Base-by-base conservation (phyloP, 306 rosid species). In the Vachellia pachyceras region DNA sequence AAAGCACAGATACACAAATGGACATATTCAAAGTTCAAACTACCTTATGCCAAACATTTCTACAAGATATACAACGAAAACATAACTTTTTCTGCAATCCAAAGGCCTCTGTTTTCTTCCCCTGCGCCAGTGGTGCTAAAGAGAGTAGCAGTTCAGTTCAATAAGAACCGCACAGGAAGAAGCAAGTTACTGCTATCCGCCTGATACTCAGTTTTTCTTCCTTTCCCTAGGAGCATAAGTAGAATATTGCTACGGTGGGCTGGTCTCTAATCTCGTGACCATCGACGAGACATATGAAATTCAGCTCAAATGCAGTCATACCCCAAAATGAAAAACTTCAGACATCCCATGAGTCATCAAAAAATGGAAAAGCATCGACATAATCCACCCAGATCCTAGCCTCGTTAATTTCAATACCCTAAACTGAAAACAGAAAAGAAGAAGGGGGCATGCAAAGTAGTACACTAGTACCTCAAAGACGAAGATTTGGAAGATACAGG, bases 381-480 rank as follows among this genome's bases (percentile, higher is more conserved):
- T 41, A 49, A 22, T 42, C n/a, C 54, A 44, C 22, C 74, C 4
- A 42, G 55, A 77, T 17, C 74, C 10, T n/a, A 45, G 22, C 15
- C 7, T 42, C 4, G 42, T 23, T 72, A 1, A 72, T 46, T 73
- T 40, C 67, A 61, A 74, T 9, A 11, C 49, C 73, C 72, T 3
- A 67, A 39, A 8, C 42, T 54, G 80, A 55, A 39, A 17, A 37
- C n/a, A 37, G 40, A 18, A 7, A 39, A 4, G 46, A 52, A 39
- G 22, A 22, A 72, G 11, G 45, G 5, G 5, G 67, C 40, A 61
- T 65, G 78, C 64, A 61, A 75, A 75, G 41, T 67, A 17, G 61
- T 41, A 81, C 76, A n/a, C n/a, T n/a, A n/a, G n/a, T n/a, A n/a
- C n/a, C 84, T 75, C 29, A 65, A 80, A 45, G 80, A 81, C 42